These are phyloP conservation scores for Puccinia hordei DNA, from an alignment of 1,284 basidiomycete genomes.

Conservation along the genomic window DNA sequence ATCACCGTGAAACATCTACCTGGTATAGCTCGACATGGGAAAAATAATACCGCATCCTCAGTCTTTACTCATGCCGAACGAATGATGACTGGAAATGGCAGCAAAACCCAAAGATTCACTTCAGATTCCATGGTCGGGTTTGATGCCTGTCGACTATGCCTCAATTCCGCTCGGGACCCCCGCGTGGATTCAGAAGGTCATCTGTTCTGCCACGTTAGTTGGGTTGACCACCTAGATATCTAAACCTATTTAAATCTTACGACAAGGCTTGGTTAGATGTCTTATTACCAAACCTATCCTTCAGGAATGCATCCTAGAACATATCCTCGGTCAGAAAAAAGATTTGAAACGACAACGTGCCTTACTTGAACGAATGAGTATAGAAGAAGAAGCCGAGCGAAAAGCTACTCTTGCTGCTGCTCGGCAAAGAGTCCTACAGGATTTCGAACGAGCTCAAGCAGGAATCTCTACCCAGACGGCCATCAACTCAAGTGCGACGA, in stretches of 20 bases:
- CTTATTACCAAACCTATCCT: background rate
- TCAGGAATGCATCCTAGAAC: conserved; percentile 47
- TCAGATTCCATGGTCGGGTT: conserved; percentile 46
- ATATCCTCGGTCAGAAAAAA: conserved; percentile 47
- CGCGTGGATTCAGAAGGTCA: conserved; percentile 41
- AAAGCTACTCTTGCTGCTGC: conserved; percentile 39
- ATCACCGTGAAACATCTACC: no score
- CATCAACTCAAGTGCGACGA: background rate
- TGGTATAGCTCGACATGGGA: conserved; percentile 43
- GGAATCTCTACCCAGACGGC: conserved; percentile 35
- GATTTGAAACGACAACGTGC: conserved; percentile 41
- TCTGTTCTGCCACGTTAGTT: conserved; percentile 44
- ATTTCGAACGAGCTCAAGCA: conserved; percentile 45
- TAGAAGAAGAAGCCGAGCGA: conserved; percentile 31
- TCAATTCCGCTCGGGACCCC: conserved; percentile 37
- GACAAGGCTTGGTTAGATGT: background rate
- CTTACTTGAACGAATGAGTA: conserved; percentile 31
- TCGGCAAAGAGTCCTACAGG: conserved; percentile 43
- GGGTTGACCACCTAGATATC: no score
- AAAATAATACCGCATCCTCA: conserved; percentile 49
- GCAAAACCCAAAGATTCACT: conserved; percentile 41
- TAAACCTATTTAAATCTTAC: background rate
- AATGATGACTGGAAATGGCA: conserved; percentile 45
- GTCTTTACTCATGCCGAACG: conserved; percentile 50
- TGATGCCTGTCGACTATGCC: conserved; percentile 46